Base-by-base conservation (phyloP, 176 grass and related monocot genomes). In the Thinopyrum elongatum region DNA sequence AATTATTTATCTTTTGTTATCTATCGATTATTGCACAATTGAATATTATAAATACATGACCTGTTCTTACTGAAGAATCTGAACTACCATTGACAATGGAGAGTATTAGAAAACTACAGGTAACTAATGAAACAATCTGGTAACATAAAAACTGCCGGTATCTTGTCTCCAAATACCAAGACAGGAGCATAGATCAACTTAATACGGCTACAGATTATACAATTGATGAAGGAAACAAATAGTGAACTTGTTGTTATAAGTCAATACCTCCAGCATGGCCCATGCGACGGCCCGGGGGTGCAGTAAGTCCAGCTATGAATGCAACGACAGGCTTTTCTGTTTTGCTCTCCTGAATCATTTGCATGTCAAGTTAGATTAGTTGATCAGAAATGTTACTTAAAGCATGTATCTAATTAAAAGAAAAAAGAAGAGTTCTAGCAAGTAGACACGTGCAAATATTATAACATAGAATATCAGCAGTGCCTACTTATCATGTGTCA, bases 221-320 rank as follows among this genome's bases (percentile, higher is more conserved):
- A 41, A 65, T 58, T 25, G 3, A 78, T 16, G 39, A 65, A 25
- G 66, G 55, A 74, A 80, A 26, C 29, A 77, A 51, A 74, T 16
- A 79, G 67, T 47, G 11, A 67, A 84, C 21, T 74, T 78, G 3
- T 88, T 63, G 60, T 47, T 47, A 10, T 70, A 80, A 62, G 29
- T 80, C 47, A 16, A 31, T 87, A 99, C 97, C 97, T 95, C 97
- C 97, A 91, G 97, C 97, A 87, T 99, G 97, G 72, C 97, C 97
- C 97, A 99, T 99, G 33, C 97, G 94, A 81, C 97, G 97, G 49
- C 97, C 97, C 6, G 97, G 97, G 51, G 97, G 97, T 74, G 97
- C 97, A 10, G 97, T 99, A 41, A 99, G 97, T 92, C 94, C 97
- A 83, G 97, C 97, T 91, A 99, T 99, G 88, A 99, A 99, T 85